Conservation (phyloP, 805 yeast genomes). For the Metschnikowia baotianmanensis region DNA sequence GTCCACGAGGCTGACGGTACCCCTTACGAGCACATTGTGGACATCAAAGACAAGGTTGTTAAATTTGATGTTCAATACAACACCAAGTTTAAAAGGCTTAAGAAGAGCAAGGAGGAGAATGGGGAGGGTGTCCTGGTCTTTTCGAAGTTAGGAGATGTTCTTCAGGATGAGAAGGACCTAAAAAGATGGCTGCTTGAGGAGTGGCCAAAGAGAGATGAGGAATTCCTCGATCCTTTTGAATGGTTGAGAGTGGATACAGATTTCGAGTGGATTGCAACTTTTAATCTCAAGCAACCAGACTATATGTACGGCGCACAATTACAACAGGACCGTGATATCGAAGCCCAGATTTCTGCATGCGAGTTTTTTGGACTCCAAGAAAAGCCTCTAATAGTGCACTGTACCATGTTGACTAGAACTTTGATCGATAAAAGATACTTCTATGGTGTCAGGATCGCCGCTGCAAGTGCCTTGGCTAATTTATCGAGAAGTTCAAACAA, state of each 20-base stretch:
- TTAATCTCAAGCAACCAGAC: conserved; percentile 84
- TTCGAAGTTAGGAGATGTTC: conserved; percentile 69
- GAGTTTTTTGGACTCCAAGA: conserved; percentile 61
- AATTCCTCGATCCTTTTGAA: conserved; percentile 85
- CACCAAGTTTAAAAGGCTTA: conserved; percentile 83
- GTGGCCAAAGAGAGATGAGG: conserved; percentile 68
- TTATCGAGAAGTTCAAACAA: conserved; percentile 58
- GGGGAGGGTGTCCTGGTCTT: conserved; percentile 36
- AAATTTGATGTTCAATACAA: conserved; percentile 93
- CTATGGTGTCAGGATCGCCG: conserved; percentile 85
- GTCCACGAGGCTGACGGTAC: conserved; percentile 98
- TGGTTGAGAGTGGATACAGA: conserved; percentile 99
- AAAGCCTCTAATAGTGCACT: conserved; percentile 61
- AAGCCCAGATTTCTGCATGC: conserved; percentile 88
- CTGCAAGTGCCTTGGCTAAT: conserved; percentile 75
- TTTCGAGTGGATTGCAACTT: conserved; percentile 90
- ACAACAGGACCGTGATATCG: conserved; percentile 93
- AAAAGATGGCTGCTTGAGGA: conserved; percentile 72
- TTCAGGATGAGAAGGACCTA: conserved; percentile 59
- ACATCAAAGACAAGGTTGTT: conserved; percentile 78
- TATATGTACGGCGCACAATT: conserved; percentile 93
- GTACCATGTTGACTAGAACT: conserved; percentile 76
- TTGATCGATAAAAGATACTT: conserved; percentile 80
- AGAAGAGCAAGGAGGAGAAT: conserved; percentile 53
- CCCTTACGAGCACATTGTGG: conserved; percentile 96